These are phyloP conservation scores for Trichoderma oligosporum DNA, from an alignment of 2,329 filamentous ascomycete species.

Conservation along the genomic window DNA sequence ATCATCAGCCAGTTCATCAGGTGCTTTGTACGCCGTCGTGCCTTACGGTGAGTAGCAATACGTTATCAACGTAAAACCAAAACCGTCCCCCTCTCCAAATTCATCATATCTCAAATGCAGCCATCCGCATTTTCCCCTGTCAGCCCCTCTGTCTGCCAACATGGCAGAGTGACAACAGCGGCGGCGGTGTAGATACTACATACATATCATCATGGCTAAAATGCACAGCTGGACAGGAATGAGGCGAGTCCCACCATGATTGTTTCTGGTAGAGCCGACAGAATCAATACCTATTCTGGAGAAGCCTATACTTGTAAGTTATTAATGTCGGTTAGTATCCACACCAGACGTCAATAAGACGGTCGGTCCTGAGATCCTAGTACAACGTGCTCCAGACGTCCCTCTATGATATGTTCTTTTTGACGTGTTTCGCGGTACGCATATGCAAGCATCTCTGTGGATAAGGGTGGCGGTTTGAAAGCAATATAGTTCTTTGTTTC, in stretches of 20 bases:
- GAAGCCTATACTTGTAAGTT: not conserved
- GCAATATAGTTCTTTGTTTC: not conserved
- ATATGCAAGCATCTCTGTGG: not conserved
- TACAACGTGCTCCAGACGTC: not conserved
- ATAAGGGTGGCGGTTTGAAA: not conserved
- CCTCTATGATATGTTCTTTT: not conserved
- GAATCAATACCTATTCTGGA: not conserved
- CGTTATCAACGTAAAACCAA: not conserved
- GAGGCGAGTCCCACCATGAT: not conserved
- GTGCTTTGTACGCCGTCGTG: not conserved
- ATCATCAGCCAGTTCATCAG: not conserved
- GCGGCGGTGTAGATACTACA: constrained; percentile 1
- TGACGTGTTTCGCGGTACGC: not conserved
- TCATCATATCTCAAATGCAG: not conserved
- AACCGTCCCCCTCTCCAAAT: not conserved
- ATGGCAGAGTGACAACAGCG: not conserved
- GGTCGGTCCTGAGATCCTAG: not conserved
- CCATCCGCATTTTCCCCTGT: not conserved
- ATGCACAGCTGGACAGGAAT: not conserved
- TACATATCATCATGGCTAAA: not conserved
- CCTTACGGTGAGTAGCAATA: not conserved
- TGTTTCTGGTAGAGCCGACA: no score
- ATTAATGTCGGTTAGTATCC: not conserved
- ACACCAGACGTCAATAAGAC: no score
- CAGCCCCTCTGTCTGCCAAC: not conserved